Percentiles rank a stretch among this genome's conserved stretches.
Evolutionary conservation across 2,329 filamentous ascomycete genomes (phyloP).

Genomic region (Trichoderma cornu-damae): DNA sequence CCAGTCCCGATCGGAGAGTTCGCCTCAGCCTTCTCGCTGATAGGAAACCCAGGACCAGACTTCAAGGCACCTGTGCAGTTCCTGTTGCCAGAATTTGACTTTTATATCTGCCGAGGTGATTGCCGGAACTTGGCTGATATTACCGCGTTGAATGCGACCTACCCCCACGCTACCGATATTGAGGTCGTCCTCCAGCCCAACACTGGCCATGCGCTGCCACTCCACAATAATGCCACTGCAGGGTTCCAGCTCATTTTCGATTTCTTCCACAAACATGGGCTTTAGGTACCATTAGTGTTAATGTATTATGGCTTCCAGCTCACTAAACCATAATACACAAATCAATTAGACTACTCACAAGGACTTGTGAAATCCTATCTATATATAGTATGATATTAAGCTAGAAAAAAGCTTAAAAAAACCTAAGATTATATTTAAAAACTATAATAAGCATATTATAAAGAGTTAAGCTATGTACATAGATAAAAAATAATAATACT

Average conservation of each 20-base stretch:
- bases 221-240: constrained; percentile 9
- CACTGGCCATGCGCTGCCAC: constrained; percentile 10
- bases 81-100: constrained; percentile 5
- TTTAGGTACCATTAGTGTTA: too few relatives aligned
- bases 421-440: too few relatives aligned
- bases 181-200: constrained; percentile 6
- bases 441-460: too few relatives aligned
- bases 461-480: too few relatives aligned
- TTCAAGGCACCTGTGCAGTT: constrained; percentile 8
- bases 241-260: constrained; percentile 10
- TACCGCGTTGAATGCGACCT: neutral
- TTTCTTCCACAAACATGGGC: neutral
- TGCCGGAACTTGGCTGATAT: neutral
- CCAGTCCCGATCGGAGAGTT: constrained; percentile 12
- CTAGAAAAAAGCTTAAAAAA: too few relatives aligned
- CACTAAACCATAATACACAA: too few relatives aligned
- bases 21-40: constrained; percentile 3
- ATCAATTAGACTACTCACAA: too few relatives aligned
- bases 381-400: too few relatives aligned
- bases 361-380: too few relatives aligned
- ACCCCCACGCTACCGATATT: constrained; percentile 5
- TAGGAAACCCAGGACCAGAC: neutral
- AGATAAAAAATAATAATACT: too few relatives aligned
- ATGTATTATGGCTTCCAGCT: too few relatives aligned
- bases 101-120: constrained; percentile 10